A percentile compares a stretch with the other conserved stretches of the same genome.
Evolutionary conservation across 352 stramenopile species (phyloP).

Genomic region (Phytophthora colocasiae): DNA sequence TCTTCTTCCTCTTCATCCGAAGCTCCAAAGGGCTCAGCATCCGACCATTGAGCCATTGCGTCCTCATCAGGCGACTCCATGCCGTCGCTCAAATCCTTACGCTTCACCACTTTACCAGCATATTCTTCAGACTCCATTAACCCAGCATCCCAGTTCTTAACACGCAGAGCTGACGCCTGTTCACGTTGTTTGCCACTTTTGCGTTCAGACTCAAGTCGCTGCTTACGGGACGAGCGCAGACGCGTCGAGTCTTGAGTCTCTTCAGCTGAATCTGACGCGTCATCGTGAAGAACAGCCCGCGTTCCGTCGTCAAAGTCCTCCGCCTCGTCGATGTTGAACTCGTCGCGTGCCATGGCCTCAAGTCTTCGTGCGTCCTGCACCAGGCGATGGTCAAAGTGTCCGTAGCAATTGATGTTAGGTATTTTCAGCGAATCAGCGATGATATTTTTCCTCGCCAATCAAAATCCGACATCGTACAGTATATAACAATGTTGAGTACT

Average conservation of each 20-base stretch:
- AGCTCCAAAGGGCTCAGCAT: constrained; percentile 79
- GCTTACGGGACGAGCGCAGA: constrained; percentile 60
- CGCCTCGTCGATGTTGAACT: constrained; percentile 82
- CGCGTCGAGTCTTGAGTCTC: constrained; percentile 37
- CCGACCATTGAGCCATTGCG: constrained; percentile 79
- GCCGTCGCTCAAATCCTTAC: constrained; percentile 56
- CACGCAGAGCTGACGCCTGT: constrained; percentile 68
- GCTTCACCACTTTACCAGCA: constrained; percentile 81
- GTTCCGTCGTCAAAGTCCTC: constrained; percentile 88
- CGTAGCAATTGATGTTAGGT: not conserved
- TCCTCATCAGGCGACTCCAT: constrained; percentile 77
- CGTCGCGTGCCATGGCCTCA: constrained; percentile 52
- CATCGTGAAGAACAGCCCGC: constrained; percentile 52
- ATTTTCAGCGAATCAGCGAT: constrained; percentile 26
- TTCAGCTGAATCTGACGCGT: constrained; percentile 18
- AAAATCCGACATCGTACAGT: constrained; percentile 15
- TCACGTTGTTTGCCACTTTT: constrained; percentile 45
- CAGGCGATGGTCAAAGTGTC: constrained; percentile 25
- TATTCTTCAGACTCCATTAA: constrained; percentile 65
- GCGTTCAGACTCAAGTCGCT: constrained; percentile 49
- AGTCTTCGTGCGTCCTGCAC: constrained; percentile 25
- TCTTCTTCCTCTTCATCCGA: constrained; percentile 68
- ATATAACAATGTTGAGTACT: not conserved
- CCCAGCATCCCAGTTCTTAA: constrained; percentile 78
- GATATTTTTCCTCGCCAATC: constrained; percentile 43